phyloP scores from a whole-genome alignment of 1,139 yeast species.

The Candida buenavistaensis region DNA sequence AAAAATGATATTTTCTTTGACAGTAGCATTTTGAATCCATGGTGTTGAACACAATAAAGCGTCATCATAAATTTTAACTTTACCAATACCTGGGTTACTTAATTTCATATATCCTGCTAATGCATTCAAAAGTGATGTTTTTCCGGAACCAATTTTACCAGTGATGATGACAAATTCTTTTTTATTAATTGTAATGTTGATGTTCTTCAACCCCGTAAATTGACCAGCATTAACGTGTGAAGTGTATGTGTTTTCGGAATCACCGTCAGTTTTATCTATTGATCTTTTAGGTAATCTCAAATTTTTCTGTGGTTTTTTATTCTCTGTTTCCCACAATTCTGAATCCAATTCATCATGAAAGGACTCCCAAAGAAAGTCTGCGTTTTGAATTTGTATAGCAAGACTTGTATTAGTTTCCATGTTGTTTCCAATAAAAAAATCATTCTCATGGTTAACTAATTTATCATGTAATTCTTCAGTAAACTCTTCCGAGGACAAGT shows the following conservation, averaged over 20 bases:
- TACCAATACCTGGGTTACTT: constrained; percentile 20
- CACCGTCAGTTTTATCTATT: constrained; percentile 3
- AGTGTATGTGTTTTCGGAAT: background rate
- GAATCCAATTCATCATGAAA: constrained; percentile 20
- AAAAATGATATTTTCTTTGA: constrained; percentile 41
- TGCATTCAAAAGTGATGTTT: constrained; percentile 38
- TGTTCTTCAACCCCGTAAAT: constrained; percentile 32
- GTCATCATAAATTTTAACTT: constrained; percentile 26
- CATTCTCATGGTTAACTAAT: constrained; percentile 17
- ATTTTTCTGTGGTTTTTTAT: constrained; percentile 16
- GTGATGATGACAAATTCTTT: constrained; percentile 39
- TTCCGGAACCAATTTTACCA: constrained; percentile 45
- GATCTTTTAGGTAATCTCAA: constrained; percentile 8
- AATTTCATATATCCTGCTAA: constrained; percentile 38
- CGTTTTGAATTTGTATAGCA: constrained; percentile 28
- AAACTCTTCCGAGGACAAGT: constrained; percentile 39
- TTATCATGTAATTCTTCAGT: constrained; percentile 22
- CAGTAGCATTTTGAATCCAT: constrained; percentile 50
- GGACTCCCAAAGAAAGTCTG: constrained; percentile 24
- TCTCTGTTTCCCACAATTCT: constrained; percentile 24
- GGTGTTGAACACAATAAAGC: constrained; percentile 36
- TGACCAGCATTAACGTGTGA: background rate
- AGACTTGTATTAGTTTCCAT: constrained; percentile 15
- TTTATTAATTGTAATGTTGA: constrained; percentile 27
- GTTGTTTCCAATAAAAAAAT: constrained; percentile 20